Percentiles rank a stretch among this genome's conserved stretches.
phyloP scores from a whole-genome alignment of 176 grass and related monocot species.

The Dendrocalamus sinicus region DNA sequence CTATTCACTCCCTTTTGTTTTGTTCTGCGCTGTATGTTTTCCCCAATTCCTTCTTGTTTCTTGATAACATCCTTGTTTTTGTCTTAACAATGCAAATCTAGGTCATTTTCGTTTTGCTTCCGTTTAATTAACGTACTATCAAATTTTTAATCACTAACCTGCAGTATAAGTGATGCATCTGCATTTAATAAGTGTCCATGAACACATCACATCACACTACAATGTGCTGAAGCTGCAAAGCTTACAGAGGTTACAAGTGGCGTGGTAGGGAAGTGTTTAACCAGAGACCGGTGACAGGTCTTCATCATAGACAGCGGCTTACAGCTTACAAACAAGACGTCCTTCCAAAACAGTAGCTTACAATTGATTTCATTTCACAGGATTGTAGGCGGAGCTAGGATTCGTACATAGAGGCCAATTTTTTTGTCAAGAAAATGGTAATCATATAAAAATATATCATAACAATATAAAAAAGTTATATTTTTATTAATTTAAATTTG shows the following conservation, averaged over 20 bases:
- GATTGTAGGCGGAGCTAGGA: neutral
- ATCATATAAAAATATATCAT: no score
- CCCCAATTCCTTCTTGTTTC: neutral
- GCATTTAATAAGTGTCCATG: conserved; percentile 19
- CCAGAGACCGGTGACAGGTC: conserved; percentile 31
- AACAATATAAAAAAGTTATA: no score
- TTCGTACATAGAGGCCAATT: no score
- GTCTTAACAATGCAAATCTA: neutral
- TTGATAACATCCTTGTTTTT: neutral
- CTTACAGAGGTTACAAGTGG: neutral
- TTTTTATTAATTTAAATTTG: no score
- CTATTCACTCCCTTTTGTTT: conserved; percentile 7
- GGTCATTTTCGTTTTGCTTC: neutral
- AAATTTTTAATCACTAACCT: neutral
- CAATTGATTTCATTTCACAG: neutral
- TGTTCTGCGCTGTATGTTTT: neutral
- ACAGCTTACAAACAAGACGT: conserved; percentile 2
- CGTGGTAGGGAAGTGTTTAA: neutral
- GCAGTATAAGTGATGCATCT: neutral
- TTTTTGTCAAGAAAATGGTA: no score
- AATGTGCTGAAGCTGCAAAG: neutral
- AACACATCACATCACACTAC: neutral
- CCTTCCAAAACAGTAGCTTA: conserved; percentile 16
- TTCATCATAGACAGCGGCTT: neutral
- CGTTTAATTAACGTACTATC: conserved; percentile 20